Conservation (phyloP, 768 basidiomycete genomes). For the Pleurotus djamor region DNA sequence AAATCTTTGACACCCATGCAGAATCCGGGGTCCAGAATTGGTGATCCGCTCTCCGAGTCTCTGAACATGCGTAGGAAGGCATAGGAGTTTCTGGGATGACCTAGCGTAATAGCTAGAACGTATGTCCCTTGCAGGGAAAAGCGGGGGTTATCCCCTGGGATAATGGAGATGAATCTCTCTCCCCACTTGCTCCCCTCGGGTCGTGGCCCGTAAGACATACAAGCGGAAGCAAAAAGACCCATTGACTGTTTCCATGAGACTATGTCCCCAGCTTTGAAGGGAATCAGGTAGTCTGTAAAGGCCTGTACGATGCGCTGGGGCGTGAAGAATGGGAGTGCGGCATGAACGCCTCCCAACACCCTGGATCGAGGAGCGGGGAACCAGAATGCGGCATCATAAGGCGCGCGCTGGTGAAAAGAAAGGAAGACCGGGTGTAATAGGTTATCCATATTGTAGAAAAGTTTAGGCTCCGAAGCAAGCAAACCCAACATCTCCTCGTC, state of each 20-base stretch:
- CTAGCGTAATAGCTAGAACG: neutral
- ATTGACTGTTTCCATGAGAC: neutral
- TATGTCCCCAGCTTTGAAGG: neutral
- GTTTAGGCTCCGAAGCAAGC: constrained; percentile 17
- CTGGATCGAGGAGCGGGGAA: neutral
- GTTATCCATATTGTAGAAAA: constrained; percentile 23
- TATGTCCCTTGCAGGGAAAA: neutral
- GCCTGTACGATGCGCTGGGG: neutral
- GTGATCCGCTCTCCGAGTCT: neutral
- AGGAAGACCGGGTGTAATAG: constrained; percentile 26
- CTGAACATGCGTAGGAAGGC: neutral
- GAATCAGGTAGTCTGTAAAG: neutral
- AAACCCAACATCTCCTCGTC: constrained; percentile 17
- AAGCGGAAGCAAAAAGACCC: neutral
- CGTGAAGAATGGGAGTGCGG: constrained; percentile 1
- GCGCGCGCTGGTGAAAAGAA: neutral
- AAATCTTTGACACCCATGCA: neutral
- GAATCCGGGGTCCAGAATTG: neutral
- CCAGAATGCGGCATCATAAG: neutral
- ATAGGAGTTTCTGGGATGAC: neutral
- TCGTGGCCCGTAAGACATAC: neutral
- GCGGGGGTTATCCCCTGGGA: neutral
- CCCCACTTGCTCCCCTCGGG: neutral
- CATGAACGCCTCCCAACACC: neutral
- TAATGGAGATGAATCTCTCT: neutral